phyloP scores from a whole-genome alignment of 2,329 filamentous ascomycete genomes.

The Pestalotiopsis sp. region DNA sequence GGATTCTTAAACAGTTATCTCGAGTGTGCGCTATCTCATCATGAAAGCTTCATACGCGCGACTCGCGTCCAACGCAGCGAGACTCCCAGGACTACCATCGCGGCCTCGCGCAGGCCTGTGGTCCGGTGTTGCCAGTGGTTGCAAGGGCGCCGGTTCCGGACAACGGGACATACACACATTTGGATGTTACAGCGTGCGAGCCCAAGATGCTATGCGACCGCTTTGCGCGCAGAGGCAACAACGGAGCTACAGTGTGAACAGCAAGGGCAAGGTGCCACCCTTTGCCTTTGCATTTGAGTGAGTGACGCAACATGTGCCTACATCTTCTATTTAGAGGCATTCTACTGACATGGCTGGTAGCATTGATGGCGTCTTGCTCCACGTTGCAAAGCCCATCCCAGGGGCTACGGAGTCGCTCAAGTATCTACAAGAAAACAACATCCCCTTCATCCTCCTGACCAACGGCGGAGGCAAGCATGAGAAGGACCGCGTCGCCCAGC shows the following conservation, averaged over 20 bases:
- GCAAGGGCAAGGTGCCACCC: constrained; percentile 22
- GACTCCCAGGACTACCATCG: not conserved
- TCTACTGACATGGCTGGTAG: constrained; percentile 30
- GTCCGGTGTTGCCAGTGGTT: not conserved
- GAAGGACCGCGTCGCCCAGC: constrained; percentile 68
- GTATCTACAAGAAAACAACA: constrained; percentile 71
- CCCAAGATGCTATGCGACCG: not conserved
- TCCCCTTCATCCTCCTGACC: constrained; percentile 93
- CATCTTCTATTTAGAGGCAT: no score
- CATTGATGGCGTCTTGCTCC: constrained; percentile 94
- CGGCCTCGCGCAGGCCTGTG: not conserved
- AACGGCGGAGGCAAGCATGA: constrained; percentile 93
- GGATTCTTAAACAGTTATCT: not conserved
- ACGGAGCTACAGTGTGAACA: constrained; percentile 7
- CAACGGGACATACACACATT: not conserved
- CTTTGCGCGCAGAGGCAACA: not conserved
- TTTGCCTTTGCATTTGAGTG: constrained; percentile 45
- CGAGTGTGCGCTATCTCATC: not conserved
- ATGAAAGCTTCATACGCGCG: not conserved
- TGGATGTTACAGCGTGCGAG: not conserved
- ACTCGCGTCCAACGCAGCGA: not conserved
- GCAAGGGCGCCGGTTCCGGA: not conserved
- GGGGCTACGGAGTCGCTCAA: constrained; percentile 74
- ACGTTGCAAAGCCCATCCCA: constrained; percentile 76
- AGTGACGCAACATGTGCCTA: constrained; percentile 12